Evolutionary conservation across 1,139 yeast genomes (phyloP), one percentile per base, ranked within the genome.

Genomic region (Waltiozyma solani): DNA sequence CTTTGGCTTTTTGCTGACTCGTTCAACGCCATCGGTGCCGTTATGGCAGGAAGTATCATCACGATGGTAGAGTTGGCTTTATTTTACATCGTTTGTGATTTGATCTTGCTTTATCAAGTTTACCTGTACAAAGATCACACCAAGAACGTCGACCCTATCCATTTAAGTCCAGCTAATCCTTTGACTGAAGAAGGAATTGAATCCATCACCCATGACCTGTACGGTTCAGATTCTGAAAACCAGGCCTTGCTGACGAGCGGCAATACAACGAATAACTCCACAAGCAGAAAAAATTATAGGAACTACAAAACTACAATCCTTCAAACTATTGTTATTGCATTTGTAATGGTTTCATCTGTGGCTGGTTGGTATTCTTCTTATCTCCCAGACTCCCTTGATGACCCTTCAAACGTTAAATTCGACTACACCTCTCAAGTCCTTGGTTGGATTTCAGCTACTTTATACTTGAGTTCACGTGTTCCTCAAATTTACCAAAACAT

Each of bases 1-100:
- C 67, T 89, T 32, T 89, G 97, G 97, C 67, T 76, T 39, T 78
- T 77, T 0, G 97, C 97, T 34, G 97, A 89, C 59, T 75, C 89
- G 1, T 87, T 89, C 63, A 89, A 89, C 54, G 91, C 87, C 6
- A 64, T 89, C 32, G 97, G 97, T 8, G 87, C 95, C 2, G 67
- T 86, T 8, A 59, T 87, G 46, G 96, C 89, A 61, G 86, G 87
- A 10, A 89, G 89, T 3, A 67, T 89, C 44, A 95, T 95, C 24
- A 89, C 97, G 1, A 89, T 89, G 96, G 79, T 80, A 46, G 74
- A 89, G 8, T 69, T 91, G 45, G 96, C 97, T 4, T 71, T 89
- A 0, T 91, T 89, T 60, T 91, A 91, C 58, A 87, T 97, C 0
- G 60, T 83, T 25, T 97, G 97, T 0, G 98, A 91, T 62, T 61